Evolutionary conservation across 768 basidiomycete species (phyloP).

Genomic region (Lentinula edodes): DNA sequence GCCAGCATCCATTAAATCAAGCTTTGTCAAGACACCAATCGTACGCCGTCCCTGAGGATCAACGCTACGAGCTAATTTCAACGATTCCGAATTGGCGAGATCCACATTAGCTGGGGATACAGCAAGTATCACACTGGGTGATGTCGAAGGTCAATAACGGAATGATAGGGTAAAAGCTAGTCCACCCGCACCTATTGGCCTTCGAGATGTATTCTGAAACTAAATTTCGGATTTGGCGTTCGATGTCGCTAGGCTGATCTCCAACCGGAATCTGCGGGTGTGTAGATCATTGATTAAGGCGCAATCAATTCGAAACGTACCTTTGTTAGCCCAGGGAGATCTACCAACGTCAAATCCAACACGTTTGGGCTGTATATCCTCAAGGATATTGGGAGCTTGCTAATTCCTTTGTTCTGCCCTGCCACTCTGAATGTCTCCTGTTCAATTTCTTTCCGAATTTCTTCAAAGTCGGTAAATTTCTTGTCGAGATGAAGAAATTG

Average conservation of each 20-base stretch:
- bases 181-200: constrained; percentile 73
- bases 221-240: constrained; percentile 89
- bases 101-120: constrained; percentile 98
- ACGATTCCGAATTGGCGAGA: constrained; percentile 95
- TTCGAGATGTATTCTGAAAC: constrained; percentile 97
- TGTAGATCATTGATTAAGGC: not conserved
- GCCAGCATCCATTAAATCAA: constrained; percentile 98
- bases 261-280: constrained; percentile 79
- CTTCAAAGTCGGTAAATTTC: constrained; percentile 92
- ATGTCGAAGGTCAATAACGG: constrained; percentile 1
- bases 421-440: constrained; percentile 96
- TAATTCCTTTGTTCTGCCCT: constrained; percentile 98
- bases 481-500: constrained; percentile 98
- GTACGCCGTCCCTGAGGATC: constrained; percentile 96
- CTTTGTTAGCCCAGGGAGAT: constrained; percentile 95
- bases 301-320: constrained; percentile 32
- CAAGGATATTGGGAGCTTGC: constrained; percentile 91
- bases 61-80: constrained; percentile 92
- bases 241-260: constrained; percentile 97
- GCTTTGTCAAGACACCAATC: constrained; percentile 93
- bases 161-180: not conserved
- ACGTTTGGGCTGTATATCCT: constrained; percentile 96
- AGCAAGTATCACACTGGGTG: constrained; percentile 82
- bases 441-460: constrained; percentile 95
- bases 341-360: constrained; percentile 91